A percentile compares a stretch with the other conserved stretches of the same genome.
phyloP scores from a whole-genome alignment of 257 asterid genomes.

The Solanum chiquidenum region DNA sequence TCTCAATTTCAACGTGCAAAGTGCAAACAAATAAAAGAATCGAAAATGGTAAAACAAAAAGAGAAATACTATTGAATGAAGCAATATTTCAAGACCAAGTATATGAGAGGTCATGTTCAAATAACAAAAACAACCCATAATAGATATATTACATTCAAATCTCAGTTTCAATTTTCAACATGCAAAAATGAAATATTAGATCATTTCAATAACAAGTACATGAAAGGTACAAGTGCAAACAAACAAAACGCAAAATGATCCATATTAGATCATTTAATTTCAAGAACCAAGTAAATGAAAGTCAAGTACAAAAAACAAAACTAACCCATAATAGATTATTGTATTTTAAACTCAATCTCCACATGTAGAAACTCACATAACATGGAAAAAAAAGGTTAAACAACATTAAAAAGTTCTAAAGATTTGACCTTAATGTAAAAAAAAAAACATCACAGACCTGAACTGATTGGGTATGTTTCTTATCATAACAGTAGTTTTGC shows the following conservation, averaged over 20 bases:
- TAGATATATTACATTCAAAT: not conserved
- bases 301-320: not conserved
- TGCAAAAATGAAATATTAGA: not conserved
- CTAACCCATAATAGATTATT: not conserved
- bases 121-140: not conserved
- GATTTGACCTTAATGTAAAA: not conserved
- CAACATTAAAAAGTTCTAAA: not conserved
- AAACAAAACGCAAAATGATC: not conserved
- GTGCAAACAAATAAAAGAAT: not conserved
- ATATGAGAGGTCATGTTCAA: not conserved
- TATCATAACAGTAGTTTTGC: constrained; percentile 3
- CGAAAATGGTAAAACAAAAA: not conserved
- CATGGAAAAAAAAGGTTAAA: not conserved
- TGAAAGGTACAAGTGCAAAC: not conserved
- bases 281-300: not conserved
- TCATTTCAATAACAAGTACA: not conserved
- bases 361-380: not conserved
- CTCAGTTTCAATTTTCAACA: not conserved
- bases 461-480: constrained; percentile 5
- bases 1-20: not conserved
- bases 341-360: not conserved
- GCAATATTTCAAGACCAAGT: not conserved
- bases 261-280: not conserved
- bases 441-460: not conserved
- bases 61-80: not conserved